Evolutionary conservation across 2,329 filamentous ascomycete species (phyloP), one percentile per base, ranked within the genome.

Genomic region (Penicillium hordei): DNA sequence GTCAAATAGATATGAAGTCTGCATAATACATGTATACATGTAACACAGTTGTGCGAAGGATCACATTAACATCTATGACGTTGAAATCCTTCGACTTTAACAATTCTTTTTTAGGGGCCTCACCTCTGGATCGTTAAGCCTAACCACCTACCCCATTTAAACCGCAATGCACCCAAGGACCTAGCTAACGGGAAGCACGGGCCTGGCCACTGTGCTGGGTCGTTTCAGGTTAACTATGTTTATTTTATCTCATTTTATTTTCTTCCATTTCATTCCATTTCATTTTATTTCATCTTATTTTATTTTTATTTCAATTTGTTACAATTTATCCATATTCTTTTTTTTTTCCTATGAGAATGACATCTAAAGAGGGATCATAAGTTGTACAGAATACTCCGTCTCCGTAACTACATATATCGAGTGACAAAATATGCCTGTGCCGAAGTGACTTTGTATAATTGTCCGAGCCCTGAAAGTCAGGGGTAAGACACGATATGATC

Each of bases 121-220:
- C 39, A 62, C 63, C 55, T 65, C 63, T 55, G 40, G 50, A 23
- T 50, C 59, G 53, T 60, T 56, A 48, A 52, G 43, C 31, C 55
- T 27, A 6, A 4, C 46, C n/a, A n/a, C n/a, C n/a, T n/a, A n/a
- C 21, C 44, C 25, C 29, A 19, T 45, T 55, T 59, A 59, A 57
- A 58, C 57, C 46, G 53, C 55, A 52, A 62, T 45, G 59, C 57
- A 58, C 54, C 31, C 42, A 62, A 58, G 40, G 50, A 33, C 15
- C 34, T 19, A 48, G 8, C 66, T 66, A 70, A 66, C 49, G 64
- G 63, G 66, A 69, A 65, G 68, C 65, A 69, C 63, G 62, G 64
- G 60, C 66, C 62, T 60, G 64, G 68, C 69, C 69, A 62, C 49
- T 48, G 61, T 68, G 60, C 57, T 67, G 68, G 66, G 65, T 66